These are phyloP conservation scores for Oldenlandia corymbosa DNA, from an alignment of 257 asterid genomes.

Conservation along the genomic window DNA sequence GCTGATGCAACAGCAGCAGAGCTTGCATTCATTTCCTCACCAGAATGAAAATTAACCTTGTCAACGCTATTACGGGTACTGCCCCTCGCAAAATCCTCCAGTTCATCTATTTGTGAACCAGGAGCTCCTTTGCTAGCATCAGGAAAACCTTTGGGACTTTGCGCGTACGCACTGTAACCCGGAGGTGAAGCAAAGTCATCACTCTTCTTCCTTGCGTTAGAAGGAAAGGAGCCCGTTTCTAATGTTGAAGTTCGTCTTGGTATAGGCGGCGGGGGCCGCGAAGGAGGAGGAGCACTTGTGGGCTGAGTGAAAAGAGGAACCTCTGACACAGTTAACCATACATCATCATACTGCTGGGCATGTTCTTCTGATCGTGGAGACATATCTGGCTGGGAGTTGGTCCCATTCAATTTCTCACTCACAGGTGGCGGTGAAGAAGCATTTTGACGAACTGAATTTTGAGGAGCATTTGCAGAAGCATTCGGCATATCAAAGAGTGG, in stretches of 20 bases:
- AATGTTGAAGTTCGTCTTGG: slow-evolving; percentile 51
- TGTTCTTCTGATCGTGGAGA: slow-evolving; percentile 55
- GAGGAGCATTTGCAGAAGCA: slow-evolving; percentile 48
- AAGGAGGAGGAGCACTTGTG: slow-evolving; percentile 90
- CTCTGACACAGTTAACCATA: slow-evolving; percentile 91
- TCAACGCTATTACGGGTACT: slow-evolving; percentile 41
- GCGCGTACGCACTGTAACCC: slow-evolving; percentile 43
- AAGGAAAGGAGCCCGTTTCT: slow-evolving; percentile 44
- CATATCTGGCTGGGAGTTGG: slow-evolving; percentile 36
- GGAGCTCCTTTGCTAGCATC: slow-evolving; percentile 55
- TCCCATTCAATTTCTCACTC: slow-evolving; percentile 31
- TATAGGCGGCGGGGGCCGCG: slow-evolving; percentile 93
- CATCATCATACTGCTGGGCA: slow-evolving; percentile 52
- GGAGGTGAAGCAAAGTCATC: slow-evolving; percentile 55
- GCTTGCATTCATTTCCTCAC: slow-evolving; percentile 57
- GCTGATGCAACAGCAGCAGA: slow-evolving; percentile 94
- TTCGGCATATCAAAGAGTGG: slow-evolving; percentile 70
- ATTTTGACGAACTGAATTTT: slow-evolving; percentile 45
- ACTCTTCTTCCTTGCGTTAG: slow-evolving; percentile 52
- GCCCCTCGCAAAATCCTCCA: slow-evolving; percentile 83
- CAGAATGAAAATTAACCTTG: slow-evolving; percentile 36
- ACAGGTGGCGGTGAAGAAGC: slow-evolving; percentile 48
- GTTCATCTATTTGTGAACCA: slow-evolving; percentile 77
- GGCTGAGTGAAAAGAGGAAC: slow-evolving; percentile 90
- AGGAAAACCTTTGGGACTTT: slow-evolving; percentile 42